Base-by-base conservation (phyloP, 2,329 filamentous ascomycete species). In the Neopestalotiopsis clavispora region DNA sequence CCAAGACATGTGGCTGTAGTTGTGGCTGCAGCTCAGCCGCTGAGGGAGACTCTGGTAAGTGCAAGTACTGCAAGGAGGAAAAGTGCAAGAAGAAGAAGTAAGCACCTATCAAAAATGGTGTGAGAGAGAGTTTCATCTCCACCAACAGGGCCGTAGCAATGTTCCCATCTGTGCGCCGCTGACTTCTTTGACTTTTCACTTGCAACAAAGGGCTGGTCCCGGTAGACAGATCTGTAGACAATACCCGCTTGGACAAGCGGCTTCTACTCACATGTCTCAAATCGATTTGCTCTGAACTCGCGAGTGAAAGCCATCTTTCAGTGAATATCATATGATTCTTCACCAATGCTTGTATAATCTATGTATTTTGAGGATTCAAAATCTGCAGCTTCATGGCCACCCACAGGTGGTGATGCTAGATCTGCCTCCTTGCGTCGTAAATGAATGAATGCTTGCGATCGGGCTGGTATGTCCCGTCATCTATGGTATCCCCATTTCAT, bases 41-140 rank as follows among this genome's bases (percentile, higher is more conserved):
- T 17, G 56, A 67, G 65, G 34, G 28, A 17, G 20, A 20, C 17
- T 49, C 56, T n/a, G 57, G 52, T 32, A 61, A 38, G 17, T 61
- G 65, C 40, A 60, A 61, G 34, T 59, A 10, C 38, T 67, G 57
- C 57, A 30, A 34, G 14, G 56, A 60, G 10, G 38, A 40, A 32
- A 61, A 61, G 32, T 67, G 65, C 65, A 45, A 67, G 34, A 57
- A 56, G 64, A 59, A 59, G 57, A 20, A 20, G 7, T 59, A 59
- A 59, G 57, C 30, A n/a, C n/a, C 3, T 28, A 28, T 28, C 17
- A 20, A 5, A 52, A 52, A 10, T 17, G 45, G 17, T 52, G 6
- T 20, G 10, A 38, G 6, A 38, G 34, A 10, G 34, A 38, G 6
- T 7, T 38, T 10, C 34, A 38, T 7, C 34, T 38, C 34, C 34